A percentile compares a stretch with the other conserved stretches of the same genome.
Conservation (phyloP, 2,329 filamentous ascomycete genomes). For the Fusarium haematococcum region DNA sequence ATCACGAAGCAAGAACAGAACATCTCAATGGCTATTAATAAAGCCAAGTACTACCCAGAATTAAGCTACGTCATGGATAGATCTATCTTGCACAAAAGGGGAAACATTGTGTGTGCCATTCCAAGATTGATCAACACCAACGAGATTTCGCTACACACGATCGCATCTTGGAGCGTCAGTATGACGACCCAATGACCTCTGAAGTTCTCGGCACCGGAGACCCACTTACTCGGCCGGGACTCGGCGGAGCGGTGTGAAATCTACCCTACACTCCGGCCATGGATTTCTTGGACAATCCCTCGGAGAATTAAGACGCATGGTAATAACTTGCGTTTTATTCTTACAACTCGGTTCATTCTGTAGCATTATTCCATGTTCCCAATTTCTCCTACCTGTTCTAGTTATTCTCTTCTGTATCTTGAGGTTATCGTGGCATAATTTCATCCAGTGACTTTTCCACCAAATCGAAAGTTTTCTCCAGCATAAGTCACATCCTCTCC, state of each 20-base stretch:
- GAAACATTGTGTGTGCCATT: not conserved
- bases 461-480: not conserved
- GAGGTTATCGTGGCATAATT: not conserved
- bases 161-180: constrained; percentile 20
- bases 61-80: constrained; percentile 32
- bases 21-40: not conserved
- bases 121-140: not conserved
- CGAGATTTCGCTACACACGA: not conserved
- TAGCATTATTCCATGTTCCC: no score
- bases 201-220: constrained; percentile 15
- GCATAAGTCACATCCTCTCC: not conserved
- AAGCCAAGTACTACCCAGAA: not conserved
- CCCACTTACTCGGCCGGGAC: constrained; percentile 15
- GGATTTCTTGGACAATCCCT: no score
- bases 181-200: constrained; percentile 32
- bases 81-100: not conserved
- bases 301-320: no score
- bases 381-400: not conserved
- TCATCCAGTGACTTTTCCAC: not conserved
- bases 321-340: no score
- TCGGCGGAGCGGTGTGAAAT: not conserved
- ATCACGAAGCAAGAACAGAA: not conserved
- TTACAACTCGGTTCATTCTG: no score
- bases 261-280: constrained; percentile 9
- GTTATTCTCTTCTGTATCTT: not conserved